Evolutionary conservation across 1,139 yeast genomes (phyloP).

Genomic region (Hyphopichia buzzinii): DNA sequence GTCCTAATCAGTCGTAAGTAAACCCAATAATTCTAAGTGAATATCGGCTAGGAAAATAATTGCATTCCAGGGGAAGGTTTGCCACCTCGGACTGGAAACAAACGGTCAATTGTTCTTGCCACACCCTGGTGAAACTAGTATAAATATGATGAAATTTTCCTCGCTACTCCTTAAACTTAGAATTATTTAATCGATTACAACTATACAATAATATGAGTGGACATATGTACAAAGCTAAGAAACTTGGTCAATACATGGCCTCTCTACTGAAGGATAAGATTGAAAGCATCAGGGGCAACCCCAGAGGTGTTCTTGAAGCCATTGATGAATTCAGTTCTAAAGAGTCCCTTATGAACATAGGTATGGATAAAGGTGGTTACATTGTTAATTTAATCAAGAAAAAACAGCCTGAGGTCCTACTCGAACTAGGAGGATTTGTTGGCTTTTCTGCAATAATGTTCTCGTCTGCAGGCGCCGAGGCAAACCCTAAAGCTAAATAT

Average conservation of each 20-base stretch:
- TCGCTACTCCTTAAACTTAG: no score
- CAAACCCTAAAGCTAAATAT: constrained; percentile 25
- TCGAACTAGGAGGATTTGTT: constrained; percentile 45
- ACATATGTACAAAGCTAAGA: constrained; percentile 6
- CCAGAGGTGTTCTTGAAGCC: constrained; percentile 27
- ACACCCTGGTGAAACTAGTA: no score
- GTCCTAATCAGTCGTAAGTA: no score
- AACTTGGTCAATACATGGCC: constrained; percentile 21
- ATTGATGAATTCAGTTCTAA: constrained; percentile 26
- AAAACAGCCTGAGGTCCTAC: constrained; percentile 29
- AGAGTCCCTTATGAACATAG: constrained; percentile 29
- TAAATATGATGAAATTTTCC: no score
- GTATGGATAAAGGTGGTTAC: constrained; percentile 30
- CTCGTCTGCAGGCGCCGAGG: constrained; percentile 22
- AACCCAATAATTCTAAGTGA: no score
- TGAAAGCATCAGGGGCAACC: constrained; percentile 23
- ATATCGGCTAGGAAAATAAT: no score
- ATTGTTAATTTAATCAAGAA: constrained; percentile 24
- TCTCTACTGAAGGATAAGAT: constrained; percentile 19
- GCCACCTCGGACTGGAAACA: no score
- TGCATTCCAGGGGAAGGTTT: no score
- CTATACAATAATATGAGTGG: no score
- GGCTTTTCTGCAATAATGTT: constrained; percentile 46
- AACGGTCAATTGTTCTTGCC: no score
- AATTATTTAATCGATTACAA: no score